Evolutionary conservation across 495 filamentous ascomycete species (phyloP).

Genomic region (Penicillium maclennaniae): DNA sequence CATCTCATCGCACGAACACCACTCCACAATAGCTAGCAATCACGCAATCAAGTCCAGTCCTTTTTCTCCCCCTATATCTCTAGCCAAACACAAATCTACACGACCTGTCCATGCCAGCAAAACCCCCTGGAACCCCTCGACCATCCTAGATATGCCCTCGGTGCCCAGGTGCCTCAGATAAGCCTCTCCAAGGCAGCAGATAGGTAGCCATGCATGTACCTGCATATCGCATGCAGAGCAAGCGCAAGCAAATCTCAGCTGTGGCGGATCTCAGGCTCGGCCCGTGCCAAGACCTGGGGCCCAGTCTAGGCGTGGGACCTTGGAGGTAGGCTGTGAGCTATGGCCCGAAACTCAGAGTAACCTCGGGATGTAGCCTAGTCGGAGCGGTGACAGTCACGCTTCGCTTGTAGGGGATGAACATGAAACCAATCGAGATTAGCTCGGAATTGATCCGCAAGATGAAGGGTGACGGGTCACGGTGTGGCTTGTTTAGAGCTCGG

Average conservation of each 20-base stretch:
- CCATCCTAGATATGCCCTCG: neutral
- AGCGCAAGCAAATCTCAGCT: conserved; percentile 1
- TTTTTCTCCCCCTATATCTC: neutral
- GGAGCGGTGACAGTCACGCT: too few species aligned
- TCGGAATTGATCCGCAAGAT: neutral
- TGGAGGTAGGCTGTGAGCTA: neutral
- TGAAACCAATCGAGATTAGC: neutral
- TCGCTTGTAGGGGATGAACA: neutral
- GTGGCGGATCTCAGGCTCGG: neutral
- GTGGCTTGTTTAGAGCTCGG: neutral
- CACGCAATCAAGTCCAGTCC: neutral
- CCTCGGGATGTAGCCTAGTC: too few species aligned
- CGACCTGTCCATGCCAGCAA: too few species aligned
- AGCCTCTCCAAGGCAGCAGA: neutral
- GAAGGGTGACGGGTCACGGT: neutral
- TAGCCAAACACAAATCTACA: neutral
- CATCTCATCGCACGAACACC: neutral
- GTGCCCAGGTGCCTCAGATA: neutral
- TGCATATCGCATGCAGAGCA: conserved; percentile 23
- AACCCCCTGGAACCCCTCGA: neutral
- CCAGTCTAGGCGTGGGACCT: neutral
- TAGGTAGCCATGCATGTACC: conserved; percentile 19
- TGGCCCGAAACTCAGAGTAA: neutral
- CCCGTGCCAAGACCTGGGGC: conserved; percentile 2
- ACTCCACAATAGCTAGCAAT: neutral